Evolutionary conservation across 2,329 filamentous ascomycete species (phyloP), one percentile per base, ranked within the genome.

Genomic region (Penicillium sclerotiorum): DNA sequence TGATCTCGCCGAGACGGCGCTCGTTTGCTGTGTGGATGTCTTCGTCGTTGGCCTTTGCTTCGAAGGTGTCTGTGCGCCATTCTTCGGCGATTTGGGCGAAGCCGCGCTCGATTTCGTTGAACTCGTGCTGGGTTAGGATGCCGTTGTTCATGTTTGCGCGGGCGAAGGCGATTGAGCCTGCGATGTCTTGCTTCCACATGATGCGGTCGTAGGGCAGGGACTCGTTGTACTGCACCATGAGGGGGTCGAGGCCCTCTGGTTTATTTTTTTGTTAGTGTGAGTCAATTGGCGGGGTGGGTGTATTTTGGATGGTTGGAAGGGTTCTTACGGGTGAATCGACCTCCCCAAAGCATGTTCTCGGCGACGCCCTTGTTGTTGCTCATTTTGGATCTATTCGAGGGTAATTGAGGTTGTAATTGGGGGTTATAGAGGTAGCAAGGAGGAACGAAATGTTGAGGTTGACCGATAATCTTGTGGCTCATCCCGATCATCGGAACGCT

Each of bases 171-270:
- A 95, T 88, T 50, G 81, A 86, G 59, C 90, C 90, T 9, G 81
- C 80, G 61, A 95, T 91, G 63, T 95, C 90, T 69, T 94, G 83
- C 53, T 84, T 84, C 76, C 90, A 89, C 62, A 95, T 85, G 45
- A 80, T 78, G 58, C 85, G 84, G 72, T 95, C 90, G 72, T 88
- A 92, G 67, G 83, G 84, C 60, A 95, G 87, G 46, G 83, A 87
- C 63, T 86, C 85, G 70, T 95, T 95, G 78, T 93, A 95, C 59
- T 87, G 80, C 53, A 85, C 80, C 90, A 95, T 95, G 45, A 95
- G 81, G 46, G 90, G 89, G 73, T 95, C 89, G 59, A 93, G 83
- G 61, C 83, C 87, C 77, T 89, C 88, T 88, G 62, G 39, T n/a
- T 25, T 30, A 38, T 41, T 46, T 53, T 42, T 55, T 63, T 57